These are phyloP conservation scores for Leptosphaerulina australis DNA, from an alignment of 2,329 filamentous ascomycete species.

Conservation along the genomic window DNA sequence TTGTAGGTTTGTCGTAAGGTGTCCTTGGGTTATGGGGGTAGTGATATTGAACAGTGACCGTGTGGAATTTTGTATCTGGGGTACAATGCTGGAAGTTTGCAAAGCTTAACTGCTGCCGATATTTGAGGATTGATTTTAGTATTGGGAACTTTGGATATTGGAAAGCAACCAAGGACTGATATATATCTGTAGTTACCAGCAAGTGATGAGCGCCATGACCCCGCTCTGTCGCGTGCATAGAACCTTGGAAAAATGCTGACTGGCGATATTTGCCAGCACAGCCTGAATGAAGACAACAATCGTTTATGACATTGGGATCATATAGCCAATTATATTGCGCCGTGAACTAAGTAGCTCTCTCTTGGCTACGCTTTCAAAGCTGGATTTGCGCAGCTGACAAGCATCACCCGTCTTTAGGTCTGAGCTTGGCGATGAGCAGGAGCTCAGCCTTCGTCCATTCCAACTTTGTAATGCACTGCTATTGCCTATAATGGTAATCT, in stretches of 20 bases:
- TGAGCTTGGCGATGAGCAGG: slow-evolving; percentile 1
- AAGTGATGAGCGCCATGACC: slow-evolving; percentile 9
- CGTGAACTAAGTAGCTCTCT: slow-evolving; percentile 21
- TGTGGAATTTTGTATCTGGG: too few relatives aligned
- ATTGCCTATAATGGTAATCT: background rate
- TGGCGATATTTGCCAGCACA: slow-evolving; percentile 23
- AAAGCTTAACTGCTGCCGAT: too few relatives aligned
- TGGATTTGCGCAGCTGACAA: slow-evolving; percentile 7
- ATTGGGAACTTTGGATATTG: too few relatives aligned
- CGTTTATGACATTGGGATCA: slow-evolving; percentile 18
- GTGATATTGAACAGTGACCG: too few relatives aligned
- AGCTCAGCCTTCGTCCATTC: slow-evolving; percentile 4
- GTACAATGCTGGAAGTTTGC: too few relatives aligned
- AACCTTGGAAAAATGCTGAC: slow-evolving; percentile 19
- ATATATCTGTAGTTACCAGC: background rate
- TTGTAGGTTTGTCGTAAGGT: slow-evolving; percentile 13
- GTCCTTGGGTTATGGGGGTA: background rate
- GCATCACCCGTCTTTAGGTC: slow-evolving; percentile 6
- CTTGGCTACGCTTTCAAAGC: slow-evolving; percentile 24
- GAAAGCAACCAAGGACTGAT: background rate
- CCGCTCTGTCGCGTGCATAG: slow-evolving; percentile 3
- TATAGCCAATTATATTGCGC: slow-evolving; percentile 19
- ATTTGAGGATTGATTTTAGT: too few relatives aligned
- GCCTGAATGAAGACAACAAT: slow-evolving; percentile 20
- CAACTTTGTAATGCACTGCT: background rate